These are phyloP conservation scores for Taphrina communis DNA, from an alignment of 1,139 yeast genomes.

Conservation along the genomic window DNA sequence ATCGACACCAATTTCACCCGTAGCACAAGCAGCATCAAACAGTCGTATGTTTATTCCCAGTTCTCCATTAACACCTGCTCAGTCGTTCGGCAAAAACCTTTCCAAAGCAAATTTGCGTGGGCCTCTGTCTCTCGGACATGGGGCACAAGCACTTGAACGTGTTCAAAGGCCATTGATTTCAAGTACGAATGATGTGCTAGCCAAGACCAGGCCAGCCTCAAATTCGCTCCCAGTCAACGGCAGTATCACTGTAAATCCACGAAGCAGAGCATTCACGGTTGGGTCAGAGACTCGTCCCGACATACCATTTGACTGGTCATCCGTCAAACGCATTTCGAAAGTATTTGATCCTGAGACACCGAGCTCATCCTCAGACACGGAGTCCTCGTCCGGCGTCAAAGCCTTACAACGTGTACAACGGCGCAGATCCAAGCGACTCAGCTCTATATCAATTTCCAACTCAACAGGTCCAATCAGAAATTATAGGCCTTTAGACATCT, in stretches of 20 bases:
- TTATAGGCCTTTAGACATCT: constrained; percentile 61
- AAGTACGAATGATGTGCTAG: constrained; percentile 11
- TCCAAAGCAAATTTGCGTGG: not conserved
- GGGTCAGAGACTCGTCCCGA: constrained; percentile 38
- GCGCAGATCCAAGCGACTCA: constrained; percentile 57
- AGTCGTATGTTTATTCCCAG: constrained; percentile 42
- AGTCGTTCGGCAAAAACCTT: not conserved
- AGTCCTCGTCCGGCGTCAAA: constrained; percentile 59
- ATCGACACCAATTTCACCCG: constrained; percentile 45
- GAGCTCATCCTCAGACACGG: constrained; percentile 73
- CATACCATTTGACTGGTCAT: constrained; percentile 31
- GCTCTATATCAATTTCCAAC: constrained; percentile 45
- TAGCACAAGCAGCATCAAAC: constrained; percentile 37
- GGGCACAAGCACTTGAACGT: not conserved
- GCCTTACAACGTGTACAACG: constrained; percentile 63
- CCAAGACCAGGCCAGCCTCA: constrained; percentile 19
- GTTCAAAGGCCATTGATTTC: not conserved
- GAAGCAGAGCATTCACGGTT: constrained; percentile 30
- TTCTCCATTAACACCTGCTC: constrained; percentile 42
- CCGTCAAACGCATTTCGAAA: constrained; percentile 47
- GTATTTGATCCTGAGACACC: constrained; percentile 57
- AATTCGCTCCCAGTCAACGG: constrained; percentile 35
- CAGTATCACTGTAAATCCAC: constrained; percentile 27
- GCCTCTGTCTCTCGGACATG: not conserved
- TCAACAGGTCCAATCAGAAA: not conserved